Evolutionary conservation across 306 rosid species (phyloP).

Genomic region (Malus domestica): ASM211411v1 NC_041791.1:892001-892500

Average conservation of each 20-base stretch:
- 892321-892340: background rate
- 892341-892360: background rate
- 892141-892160: background rate
- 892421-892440: background rate
- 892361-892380: background rate
- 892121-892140: background rate
- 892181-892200: background rate
- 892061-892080: background rate
- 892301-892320: background rate
- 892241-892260: background rate
- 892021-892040: background rate
- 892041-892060: background rate
- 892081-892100: background rate
- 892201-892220: background rate
- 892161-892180: background rate
- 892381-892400: background rate
- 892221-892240: background rate
- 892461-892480: conserved; percentile 56
- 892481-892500: conserved; percentile 78
- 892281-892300: background rate
- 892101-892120: background rate
- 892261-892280: background rate
- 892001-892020: background rate
- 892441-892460: background rate
- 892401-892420: background rate